phyloP scores from a whole-genome alignment of 129 eudicot species.

The Flaveria ramosissima region DNA sequence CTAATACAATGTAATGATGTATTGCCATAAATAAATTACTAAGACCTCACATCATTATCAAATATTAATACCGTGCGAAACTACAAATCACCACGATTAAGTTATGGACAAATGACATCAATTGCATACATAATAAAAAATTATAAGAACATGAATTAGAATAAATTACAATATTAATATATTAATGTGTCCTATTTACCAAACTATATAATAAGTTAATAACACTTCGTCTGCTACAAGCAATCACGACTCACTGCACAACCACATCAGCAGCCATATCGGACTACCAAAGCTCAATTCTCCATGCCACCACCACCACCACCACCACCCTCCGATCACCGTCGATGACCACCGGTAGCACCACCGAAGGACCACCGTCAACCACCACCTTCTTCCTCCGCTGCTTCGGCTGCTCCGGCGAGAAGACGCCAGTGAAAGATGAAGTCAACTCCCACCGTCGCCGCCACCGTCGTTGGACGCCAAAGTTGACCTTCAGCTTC shows the following conservation, averaged over 20 bases:
- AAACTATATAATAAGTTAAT: conserved; percentile 17
- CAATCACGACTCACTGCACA: conserved; percentile 18
- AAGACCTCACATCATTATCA: too few species aligned
- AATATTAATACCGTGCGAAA: too few species aligned
- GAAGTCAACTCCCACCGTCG: conserved; percentile 39
- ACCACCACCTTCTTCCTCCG: conserved; percentile 30
- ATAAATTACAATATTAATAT: neutral
- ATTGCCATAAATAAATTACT: too few species aligned
- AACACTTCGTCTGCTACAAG: conserved; percentile 10
- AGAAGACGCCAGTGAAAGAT: conserved; percentile 12
- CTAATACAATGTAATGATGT: too few species aligned
- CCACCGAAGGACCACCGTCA: conserved; percentile 19
- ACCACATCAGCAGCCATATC: conserved; percentile 31
- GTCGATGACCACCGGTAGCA: conserved; percentile 34
- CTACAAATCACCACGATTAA: neutral
- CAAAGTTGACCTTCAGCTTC: conserved; percentile 18
- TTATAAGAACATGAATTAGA: neutral
- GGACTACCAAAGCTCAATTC: conserved; percentile 25
- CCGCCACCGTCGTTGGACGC: conserved; percentile 35
- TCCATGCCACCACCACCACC: conserved; percentile 31
- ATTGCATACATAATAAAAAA: neutral
- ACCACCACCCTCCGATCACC: conserved; percentile 5
- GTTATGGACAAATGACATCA: neutral
- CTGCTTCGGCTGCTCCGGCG: conserved; percentile 43
- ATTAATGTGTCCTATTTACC: neutral